These are phyloP conservation scores for Penium margaritaceum DNA, from an alignment of 139 green algal genomes.

Conservation along the genomic window DNA sequence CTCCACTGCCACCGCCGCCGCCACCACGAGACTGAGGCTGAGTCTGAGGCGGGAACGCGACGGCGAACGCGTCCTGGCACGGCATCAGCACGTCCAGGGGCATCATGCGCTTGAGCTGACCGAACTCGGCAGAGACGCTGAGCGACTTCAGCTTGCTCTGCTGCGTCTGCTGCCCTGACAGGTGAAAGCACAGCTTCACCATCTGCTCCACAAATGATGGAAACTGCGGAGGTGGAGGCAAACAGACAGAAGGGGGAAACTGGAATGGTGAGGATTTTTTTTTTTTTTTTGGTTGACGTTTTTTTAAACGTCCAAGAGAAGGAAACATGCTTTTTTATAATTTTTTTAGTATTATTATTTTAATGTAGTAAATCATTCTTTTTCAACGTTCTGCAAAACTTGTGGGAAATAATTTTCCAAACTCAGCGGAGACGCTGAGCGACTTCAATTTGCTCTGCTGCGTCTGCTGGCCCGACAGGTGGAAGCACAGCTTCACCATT, in stretches of 20 bases:
- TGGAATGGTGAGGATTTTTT: no score
- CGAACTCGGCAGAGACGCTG: conserved; percentile 45
- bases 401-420: no score
- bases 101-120: conserved; percentile 52
- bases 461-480: no score
- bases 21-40: background rate
- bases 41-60: conserved; percentile 51
- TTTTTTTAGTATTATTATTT: no score
- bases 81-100: conserved; percentile 72
- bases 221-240: no score
- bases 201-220: conserved; percentile 47
- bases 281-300: no score
- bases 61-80: conserved; percentile 52
- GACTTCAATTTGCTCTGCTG: no score
- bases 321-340: no score
- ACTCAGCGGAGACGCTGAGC: conserved; percentile 39
- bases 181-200: conserved; percentile 47
- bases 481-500: conserved; percentile 48
- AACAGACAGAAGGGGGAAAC: no score
- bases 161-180: conserved; percentile 1
- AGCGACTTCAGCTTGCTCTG: background rate
- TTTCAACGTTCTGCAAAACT: no score
- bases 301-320: no score
- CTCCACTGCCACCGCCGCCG: background rate
- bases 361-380: no score